Evolutionary conservation across 345 rosid species (phyloP), one percentile per base, ranked within the genome.

Genomic region (Geranium rotundifolium): DNA sequence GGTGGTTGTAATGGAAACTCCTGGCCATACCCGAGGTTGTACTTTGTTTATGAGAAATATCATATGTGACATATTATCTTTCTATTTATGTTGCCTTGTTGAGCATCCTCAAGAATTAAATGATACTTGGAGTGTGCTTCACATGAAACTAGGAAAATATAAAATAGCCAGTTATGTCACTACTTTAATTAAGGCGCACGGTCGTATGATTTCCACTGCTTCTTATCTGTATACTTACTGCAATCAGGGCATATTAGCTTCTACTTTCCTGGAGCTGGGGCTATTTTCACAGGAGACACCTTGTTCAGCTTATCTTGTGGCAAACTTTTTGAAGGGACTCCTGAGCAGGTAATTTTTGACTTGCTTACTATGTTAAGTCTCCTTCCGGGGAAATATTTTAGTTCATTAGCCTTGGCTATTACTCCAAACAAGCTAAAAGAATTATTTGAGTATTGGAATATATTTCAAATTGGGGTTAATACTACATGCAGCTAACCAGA

Each of bases 261-360:
- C 81, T 82, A 90, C 82, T 93, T 93, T 71, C 96, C 95, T 19
- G 83, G 89, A 70, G 82, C 99, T 34, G 89, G 89, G 41, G 84
- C 85, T 16, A 79, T 93, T 70, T 93, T 90, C 73, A 83, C 96
- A 5, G 99, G 99, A 71, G 96, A 93, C 77, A 80, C 95, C 29
- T 73, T 93, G 74, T 85, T 87, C 75, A 93, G 99, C 87, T 82
- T 93, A 80, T 88, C 97, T 1, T 93, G 99, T 72, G 99, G 99
- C 75, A 90, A 81, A 76, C 86, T 90, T 69, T 83, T 89, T 59
- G 99, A 93, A 77, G 99, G 97, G 71, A 83, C 84, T 29, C 95
- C 91, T 15, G 86, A 81, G 73, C 83, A 93, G 97, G 99, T 93
- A 65, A 49, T 57, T 58, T 23, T 31, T 65, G 50, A 10, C 10